phyloP scores from a whole-genome alignment of 441 rosid genomes.

The Erodium moschatum region DNA sequence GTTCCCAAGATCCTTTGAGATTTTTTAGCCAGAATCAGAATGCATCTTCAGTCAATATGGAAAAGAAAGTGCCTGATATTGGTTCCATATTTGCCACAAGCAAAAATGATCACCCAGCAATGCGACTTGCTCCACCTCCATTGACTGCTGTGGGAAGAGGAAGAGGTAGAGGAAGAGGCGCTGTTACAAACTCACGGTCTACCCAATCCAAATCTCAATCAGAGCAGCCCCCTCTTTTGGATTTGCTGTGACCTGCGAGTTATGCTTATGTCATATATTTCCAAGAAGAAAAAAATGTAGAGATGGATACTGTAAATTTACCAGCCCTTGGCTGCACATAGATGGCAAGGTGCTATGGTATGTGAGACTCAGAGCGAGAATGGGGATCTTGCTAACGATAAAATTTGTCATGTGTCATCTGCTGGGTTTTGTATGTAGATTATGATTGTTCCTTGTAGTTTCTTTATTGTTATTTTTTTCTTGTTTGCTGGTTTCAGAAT shows the following conservation, averaged over 20 bases:
- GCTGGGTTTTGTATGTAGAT: neutral
- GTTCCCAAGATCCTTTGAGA: constrained; percentile 42
- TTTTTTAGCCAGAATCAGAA: constrained; percentile 50
- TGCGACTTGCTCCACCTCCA: constrained; percentile 79
- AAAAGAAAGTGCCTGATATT: constrained; percentile 45
- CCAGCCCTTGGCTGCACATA: neutral
- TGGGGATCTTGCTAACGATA: neutral
- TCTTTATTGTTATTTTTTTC: too few relatives aligned
- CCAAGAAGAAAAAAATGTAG: neutral
- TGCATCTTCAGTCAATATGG: constrained; percentile 30
- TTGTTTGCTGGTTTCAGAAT: too few relatives aligned
- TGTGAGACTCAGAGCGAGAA: neutral
- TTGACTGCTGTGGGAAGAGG: constrained; percentile 44
- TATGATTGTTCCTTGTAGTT: neutral
- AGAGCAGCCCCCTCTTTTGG: constrained; percentile 60
- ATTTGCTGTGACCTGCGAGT: constrained; percentile 40
- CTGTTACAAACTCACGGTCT: constrained; percentile 26
- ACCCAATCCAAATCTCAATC: constrained; percentile 37
- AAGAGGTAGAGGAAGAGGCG: constrained; percentile 70
- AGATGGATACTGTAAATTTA: neutral
- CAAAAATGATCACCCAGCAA: constrained; percentile 47
- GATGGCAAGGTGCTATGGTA: neutral
- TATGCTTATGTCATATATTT: neutral
- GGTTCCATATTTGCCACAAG: constrained; percentile 64
- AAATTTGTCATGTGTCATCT: neutral